phyloP scores from a whole-genome alignment of 2,329 filamentous ascomycete genomes.

The Fusarium hainanense region DNA sequence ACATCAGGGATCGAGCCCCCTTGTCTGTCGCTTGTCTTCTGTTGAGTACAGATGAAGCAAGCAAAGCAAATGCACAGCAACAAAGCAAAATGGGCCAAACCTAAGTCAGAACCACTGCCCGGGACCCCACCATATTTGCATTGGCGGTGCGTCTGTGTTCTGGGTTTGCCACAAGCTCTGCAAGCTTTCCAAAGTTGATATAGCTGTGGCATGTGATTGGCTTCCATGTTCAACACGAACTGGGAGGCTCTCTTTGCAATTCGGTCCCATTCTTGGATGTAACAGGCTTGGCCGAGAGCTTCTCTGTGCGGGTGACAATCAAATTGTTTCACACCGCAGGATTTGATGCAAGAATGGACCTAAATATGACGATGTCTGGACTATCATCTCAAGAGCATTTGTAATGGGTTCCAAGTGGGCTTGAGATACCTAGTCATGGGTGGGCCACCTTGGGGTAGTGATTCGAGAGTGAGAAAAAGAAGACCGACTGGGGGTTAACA shows the following conservation, averaged over 20 bases:
- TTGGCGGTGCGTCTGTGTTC: constrained; percentile 14
- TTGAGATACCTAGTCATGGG: constrained; percentile 16
- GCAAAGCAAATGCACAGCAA: constrained; percentile 29
- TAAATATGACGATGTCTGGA: constrained; percentile 21
- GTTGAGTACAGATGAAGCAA: constrained; percentile 20
- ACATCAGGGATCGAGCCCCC: constrained; percentile 22
- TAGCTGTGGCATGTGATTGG: constrained; percentile 24
- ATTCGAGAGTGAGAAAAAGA: constrained; percentile 8
- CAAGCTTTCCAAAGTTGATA: constrained; percentile 27
- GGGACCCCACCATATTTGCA: constrained; percentile 21
- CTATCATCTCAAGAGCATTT: constrained; percentile 27
- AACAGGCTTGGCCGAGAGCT: neutral
- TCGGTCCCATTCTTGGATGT: constrained; percentile 1
- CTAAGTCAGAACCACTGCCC: constrained; percentile 12
- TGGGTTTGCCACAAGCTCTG: constrained; percentile 31
- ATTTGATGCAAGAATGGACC: constrained; percentile 9
- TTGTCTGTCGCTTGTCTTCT: constrained; percentile 1
- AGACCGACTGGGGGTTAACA: constrained; percentile 15
- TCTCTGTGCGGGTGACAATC: constrained; percentile 2
- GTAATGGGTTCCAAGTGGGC: constrained; percentile 34
- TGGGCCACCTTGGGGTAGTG: constrained; percentile 32
- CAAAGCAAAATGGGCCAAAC: constrained; percentile 25
- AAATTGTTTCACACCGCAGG: neutral
- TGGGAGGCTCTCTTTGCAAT: neutral
- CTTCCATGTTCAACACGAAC: constrained; percentile 12